These are phyloP conservation scores for Penicillium sp. DNA, from an alignment of 2,329 filamentous ascomycete genomes.

Conservation along the genomic window DNA sequence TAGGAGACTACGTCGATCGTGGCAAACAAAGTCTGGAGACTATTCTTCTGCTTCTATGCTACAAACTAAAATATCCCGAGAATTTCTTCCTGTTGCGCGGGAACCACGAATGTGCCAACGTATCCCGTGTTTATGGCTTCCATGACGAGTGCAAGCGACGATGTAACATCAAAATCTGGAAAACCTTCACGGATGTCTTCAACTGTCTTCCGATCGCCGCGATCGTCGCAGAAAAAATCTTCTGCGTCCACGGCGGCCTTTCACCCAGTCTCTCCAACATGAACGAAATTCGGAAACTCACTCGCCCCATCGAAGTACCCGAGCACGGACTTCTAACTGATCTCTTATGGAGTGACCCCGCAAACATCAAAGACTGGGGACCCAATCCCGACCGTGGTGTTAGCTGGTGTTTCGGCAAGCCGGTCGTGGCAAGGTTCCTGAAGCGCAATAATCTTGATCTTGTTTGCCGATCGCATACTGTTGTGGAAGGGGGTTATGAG, in stretches of 20 bases:
- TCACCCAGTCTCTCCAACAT: conserved; percentile 92
- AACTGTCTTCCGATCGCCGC: conserved; percentile 93
- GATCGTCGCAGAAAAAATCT: conserved; percentile 97
- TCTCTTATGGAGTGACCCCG: conserved; percentile 94
- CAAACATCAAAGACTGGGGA: conserved; percentile 99
- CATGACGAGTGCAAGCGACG: conserved; percentile 97
- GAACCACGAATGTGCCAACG: conserved; percentile 96
- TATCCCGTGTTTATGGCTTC: conserved; percentile 94
- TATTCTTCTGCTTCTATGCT: conserved; percentile 88
- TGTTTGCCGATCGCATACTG: conserved; percentile 97
- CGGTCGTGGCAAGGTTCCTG: conserved; percentile 95
- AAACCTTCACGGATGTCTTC: conserved; percentile 96
- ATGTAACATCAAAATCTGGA: conserved; percentile 97
- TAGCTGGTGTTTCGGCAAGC: conserved; percentile 98
- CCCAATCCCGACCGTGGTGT: conserved; percentile 88
- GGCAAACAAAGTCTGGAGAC: conserved; percentile 96
- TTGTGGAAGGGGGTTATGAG: conserved; percentile 98
- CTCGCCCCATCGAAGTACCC: conserved; percentile 92
- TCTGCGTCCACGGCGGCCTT: conserved; percentile 93
- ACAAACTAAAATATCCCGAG: conserved; percentile 95
- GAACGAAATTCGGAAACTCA: conserved; percentile 97
- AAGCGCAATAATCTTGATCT: conserved; percentile 95
- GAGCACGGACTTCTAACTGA: conserved; percentile 96
- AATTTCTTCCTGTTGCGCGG: conserved; percentile 96
- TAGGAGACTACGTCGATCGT: conserved; percentile 95